Evolutionary conservation across 1,284 basidiomycete species (phyloP).

Genomic region (Coriolopsis trogii): DNA sequence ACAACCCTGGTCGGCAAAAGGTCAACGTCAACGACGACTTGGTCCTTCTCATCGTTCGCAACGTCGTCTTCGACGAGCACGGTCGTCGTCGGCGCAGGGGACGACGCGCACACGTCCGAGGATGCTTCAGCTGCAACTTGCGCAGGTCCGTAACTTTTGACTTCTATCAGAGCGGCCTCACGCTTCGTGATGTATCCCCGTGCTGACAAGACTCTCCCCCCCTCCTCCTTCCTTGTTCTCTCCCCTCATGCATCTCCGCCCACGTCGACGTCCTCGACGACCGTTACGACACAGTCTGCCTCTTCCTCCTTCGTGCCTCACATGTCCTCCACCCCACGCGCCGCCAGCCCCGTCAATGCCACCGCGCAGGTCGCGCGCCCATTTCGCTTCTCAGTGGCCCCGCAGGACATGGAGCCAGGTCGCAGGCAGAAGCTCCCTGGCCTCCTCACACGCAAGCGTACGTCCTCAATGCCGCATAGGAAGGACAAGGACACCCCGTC

Average conservation of each 20-base stretch:
- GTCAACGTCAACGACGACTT: constrained; percentile 1
- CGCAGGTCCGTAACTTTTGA: constrained; percentile 21
- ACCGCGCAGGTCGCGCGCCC: constrained; percentile 18
- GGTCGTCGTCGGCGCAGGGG: constrained; percentile 9
- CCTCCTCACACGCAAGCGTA: constrained; percentile 21
- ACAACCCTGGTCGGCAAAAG: not conserved
- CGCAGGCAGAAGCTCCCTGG: constrained; percentile 20
- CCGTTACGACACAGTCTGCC: constrained; percentile 14
- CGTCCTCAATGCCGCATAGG: constrained; percentile 21
- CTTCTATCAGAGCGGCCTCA: constrained; percentile 24
- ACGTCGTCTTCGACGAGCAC: constrained; percentile 15
- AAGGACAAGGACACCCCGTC: constrained; percentile 11
- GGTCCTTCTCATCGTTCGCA: constrained; percentile 7
- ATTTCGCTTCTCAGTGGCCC: constrained; percentile 16
- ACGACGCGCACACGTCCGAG: constrained; percentile 15
- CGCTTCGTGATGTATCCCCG: constrained; percentile 23
- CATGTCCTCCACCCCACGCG: constrained; percentile 11
- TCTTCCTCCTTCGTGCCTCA: constrained; percentile 18
- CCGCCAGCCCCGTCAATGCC: constrained; percentile 12
- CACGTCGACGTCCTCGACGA: constrained; percentile 7
- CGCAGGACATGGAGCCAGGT: constrained; percentile 16
- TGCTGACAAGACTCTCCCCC: constrained; percentile 23
- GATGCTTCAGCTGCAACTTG: constrained; percentile 24
- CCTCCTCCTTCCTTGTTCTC: constrained; percentile 8
- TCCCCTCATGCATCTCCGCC: constrained; percentile 13